A percentile compares a stretch with the other conserved stretches of the same genome.
Evolutionary conservation across 148 eudicot genomes (phyloP).

Genomic region (Cornus suecica): DNA sequence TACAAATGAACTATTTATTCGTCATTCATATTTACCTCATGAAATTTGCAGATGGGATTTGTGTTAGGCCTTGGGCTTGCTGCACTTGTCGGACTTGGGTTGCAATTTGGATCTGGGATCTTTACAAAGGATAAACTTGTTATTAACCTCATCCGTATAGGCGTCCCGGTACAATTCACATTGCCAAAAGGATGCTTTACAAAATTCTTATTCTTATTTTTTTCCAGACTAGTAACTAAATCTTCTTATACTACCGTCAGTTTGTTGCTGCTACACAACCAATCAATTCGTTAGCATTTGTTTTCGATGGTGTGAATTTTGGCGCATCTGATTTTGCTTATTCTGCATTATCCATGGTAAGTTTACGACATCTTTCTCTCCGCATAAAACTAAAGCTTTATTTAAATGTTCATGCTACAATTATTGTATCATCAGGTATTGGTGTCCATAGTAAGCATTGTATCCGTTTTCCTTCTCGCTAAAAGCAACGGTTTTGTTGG

Average conservation of each 20-base stretch:
- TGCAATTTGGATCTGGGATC: slow-evolving; percentile 70
- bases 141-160: slow-evolving; percentile 54
- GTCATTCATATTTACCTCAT: not conserved
- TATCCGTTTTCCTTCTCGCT: slow-evolving; percentile 54
- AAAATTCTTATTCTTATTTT: not conserved
- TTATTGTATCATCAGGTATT: slow-evolving; percentile 41
- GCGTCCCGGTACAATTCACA: slow-evolving; percentile 64
- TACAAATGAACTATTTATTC: not conserved
- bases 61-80: slow-evolving; percentile 75
- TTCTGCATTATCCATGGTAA: slow-evolving; percentile 85
- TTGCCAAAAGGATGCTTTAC: no score
- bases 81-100: slow-evolving; percentile 74
- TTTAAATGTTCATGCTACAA: not conserved
- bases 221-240: not conserved
- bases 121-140: slow-evolving; percentile 69
- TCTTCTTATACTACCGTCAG: slow-evolving; percentile 18
- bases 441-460: slow-evolving; percentile 62
- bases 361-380: slow-evolving; percentile 4
- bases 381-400: not conserved
- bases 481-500: slow-evolving; percentile 75
- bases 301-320: slow-evolving; percentile 78
- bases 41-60: slow-evolving; percentile 75
- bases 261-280: slow-evolving; percentile 87
- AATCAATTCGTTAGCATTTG: slow-evolving; percentile 71
- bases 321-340: slow-evolving; percentile 89